Evolutionary conservation across 1,139 yeast genomes (phyloP), one percentile per base, ranked within the genome.

Genomic region (Nakaseomyces bracarensis): DNA sequence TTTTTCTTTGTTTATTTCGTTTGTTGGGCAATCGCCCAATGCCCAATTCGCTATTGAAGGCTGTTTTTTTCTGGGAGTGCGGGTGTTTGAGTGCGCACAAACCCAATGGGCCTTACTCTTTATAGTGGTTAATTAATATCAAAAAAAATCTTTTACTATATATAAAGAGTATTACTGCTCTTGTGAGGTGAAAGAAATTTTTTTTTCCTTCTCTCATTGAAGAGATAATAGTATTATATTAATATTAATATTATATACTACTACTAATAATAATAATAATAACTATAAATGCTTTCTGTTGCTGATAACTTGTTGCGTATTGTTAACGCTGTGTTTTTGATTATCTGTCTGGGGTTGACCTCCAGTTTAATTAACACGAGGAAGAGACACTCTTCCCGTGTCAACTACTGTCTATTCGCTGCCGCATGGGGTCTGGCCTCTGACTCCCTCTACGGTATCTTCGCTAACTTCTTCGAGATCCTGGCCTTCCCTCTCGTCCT

Each of bases 401-500:
- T 91, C 52, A 86, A 86, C 71, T 87, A 82, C 66, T 84, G 73
- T 50, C 77, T 89, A 45, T 91, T 91, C 61, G 78, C 96, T 36
- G 79, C 93, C 38, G 87, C 91, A 26, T 91, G 83, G 66, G 95
- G 83, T 53, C 55, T 91, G 34, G 72, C 86, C 48, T 79, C 91
- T 47, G 85, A 93, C 40, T 72, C 86, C 30, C 60, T 89, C 54
- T 87, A 84, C 63, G 95, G 95, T 48, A 57, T 83, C 21, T 66
- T 75, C 44, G 95, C 96, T 41, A 80, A 77, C 70, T 79, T 89
- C 56, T 61, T 85, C 55, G 79, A 79, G 47, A 77, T 81, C 52
- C 72, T 89, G 50, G 95, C 95, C 40, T 84, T 93, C 82, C 97
- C 97, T 54, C 67, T 84, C 45, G 65, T 87, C 52, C 68, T 85